Percentiles rank a stretch among this genome's conserved stretches.
These are phyloP conservation scores for Apophysomyces variabilis DNA, from an alignment of 371 early-diverging fungal species.

Conservation along the genomic window DNA sequence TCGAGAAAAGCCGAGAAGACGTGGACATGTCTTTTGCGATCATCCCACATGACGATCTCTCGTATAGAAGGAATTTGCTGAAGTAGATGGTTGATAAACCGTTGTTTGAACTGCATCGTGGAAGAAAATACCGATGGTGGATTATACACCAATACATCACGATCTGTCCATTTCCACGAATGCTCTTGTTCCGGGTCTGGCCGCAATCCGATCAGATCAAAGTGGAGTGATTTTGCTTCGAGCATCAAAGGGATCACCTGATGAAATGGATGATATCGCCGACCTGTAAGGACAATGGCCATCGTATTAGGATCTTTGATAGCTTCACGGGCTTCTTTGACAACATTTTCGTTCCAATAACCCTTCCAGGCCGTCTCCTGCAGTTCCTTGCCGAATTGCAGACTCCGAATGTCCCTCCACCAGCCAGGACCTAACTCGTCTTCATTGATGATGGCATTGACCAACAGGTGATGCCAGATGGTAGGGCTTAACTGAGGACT, in stretches of 20 bases:
- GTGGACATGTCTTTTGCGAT: slow-evolving; percentile 54
- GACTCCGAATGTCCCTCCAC: slow-evolving; percentile 69
- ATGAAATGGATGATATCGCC: slow-evolving; percentile 59
- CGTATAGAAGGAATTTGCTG: slow-evolving; percentile 44
- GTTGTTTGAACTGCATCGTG: slow-evolving; percentile 65
- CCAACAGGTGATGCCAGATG: slow-evolving; percentile 70
- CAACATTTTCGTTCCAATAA: slow-evolving; percentile 47
- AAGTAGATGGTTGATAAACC: slow-evolving; percentile 55
- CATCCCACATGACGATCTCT: slow-evolving; percentile 64
- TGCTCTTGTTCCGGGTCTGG: slow-evolving; percentile 45
- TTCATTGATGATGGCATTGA: slow-evolving; percentile 56
- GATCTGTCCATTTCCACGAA: slow-evolving; percentile 12
- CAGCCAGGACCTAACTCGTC: slow-evolving; percentile 68
- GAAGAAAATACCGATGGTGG: slow-evolving; percentile 36
- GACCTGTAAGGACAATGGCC: slow-evolving; percentile 62
- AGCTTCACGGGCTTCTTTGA: slow-evolving; percentile 30
- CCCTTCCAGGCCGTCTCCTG: slow-evolving; percentile 35
- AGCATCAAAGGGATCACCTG: slow-evolving; percentile 43
- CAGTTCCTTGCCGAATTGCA: slow-evolving; percentile 31
- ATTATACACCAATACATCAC: slow-evolving; percentile 20
- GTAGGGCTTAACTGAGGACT: slow-evolving; percentile 81
- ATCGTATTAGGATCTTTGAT: slow-evolving; percentile 45
- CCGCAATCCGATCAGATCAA: slow-evolving; percentile 60
- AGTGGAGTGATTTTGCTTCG: slow-evolving; percentile 37
- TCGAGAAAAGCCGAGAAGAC: slow-evolving; percentile 49